phyloP scores from a whole-genome alignment of 2,329 filamentous ascomycete species.

The Aspergillus tubingensis region DNA sequence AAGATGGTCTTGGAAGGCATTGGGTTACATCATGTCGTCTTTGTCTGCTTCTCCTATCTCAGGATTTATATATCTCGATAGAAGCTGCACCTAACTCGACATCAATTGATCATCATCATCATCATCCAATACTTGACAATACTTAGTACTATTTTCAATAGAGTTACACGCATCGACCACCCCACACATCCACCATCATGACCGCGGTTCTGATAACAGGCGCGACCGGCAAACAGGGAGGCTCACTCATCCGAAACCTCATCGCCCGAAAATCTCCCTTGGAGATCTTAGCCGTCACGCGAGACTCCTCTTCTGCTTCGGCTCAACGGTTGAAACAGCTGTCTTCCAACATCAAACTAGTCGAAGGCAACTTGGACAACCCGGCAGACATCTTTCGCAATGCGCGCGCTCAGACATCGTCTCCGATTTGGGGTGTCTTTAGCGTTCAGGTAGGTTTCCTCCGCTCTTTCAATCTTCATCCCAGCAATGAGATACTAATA shows the following conservation, averaged over 20 bases:
- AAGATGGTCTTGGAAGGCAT: not conserved
- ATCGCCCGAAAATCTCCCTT: conserved; percentile 36
- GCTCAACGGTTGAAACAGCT: conserved; percentile 52
- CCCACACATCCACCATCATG: conserved; percentile 23
- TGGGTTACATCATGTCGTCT: too few relatives aligned
- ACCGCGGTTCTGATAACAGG: not conserved
- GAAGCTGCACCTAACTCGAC: too few relatives aligned
- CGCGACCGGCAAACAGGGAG: conserved; percentile 40
- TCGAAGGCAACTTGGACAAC: conserved; percentile 61
- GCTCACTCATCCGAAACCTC: conserved; percentile 37
- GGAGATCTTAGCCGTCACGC: conserved; percentile 62
- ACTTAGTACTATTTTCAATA: too few relatives aligned
- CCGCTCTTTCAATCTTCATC: not conserved
- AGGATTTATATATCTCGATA: too few relatives aligned
- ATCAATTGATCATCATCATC: too few relatives aligned
- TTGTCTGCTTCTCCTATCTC: too few relatives aligned
- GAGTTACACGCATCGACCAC: too few relatives aligned
- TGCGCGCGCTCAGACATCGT: conserved; percentile 38
- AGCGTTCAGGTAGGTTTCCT: conserved; percentile 55
- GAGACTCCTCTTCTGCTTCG: conserved; percentile 53
- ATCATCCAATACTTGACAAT: too few relatives aligned
- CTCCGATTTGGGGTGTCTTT: conserved; percentile 61
- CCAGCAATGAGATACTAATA: not conserved
- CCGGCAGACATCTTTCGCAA: conserved; percentile 52
- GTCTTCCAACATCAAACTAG: conserved; percentile 53